Conservation (phyloP, 306 rosid species). For the Sicyos baderoa region DNA sequence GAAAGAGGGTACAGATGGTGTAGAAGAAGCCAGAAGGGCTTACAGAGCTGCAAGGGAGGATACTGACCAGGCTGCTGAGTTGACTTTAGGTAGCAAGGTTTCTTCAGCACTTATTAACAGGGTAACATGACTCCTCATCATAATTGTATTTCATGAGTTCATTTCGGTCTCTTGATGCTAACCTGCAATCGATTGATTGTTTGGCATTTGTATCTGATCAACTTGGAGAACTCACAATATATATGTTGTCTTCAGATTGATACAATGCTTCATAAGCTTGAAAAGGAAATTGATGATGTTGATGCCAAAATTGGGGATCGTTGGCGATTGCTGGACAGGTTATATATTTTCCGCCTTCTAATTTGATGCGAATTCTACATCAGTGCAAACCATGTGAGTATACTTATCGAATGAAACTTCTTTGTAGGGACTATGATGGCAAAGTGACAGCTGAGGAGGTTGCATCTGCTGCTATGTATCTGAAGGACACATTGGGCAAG, state of each 20-base stretch:
- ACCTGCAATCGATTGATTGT: not conserved
- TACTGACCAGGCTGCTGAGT: slow-evolving; percentile 37
- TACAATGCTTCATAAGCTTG: slow-evolving; percentile 89
- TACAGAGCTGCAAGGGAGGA: slow-evolving; percentile 86
- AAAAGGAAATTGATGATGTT: slow-evolving; percentile 92
- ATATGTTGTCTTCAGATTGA: slow-evolving; percentile 51
- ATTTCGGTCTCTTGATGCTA: not conserved
- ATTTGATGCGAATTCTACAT: not conserved
- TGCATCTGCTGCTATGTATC: slow-evolving; percentile 81
- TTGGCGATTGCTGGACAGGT: slow-evolving; percentile 91
- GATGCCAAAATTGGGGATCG: slow-evolving; percentile 90
- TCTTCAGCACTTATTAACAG: slow-evolving; percentile 81
- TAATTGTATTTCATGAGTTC: not conserved
- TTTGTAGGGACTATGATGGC: slow-evolving; percentile 77
- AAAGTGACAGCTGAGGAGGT: slow-evolving; percentile 98
- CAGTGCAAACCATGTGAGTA: not conserved
- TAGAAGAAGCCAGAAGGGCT: slow-evolving; percentile 65
- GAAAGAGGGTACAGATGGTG: slow-evolving; percentile 61
- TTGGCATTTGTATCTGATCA: not conserved
- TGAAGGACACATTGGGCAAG: slow-evolving; percentile 80
- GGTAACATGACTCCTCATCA: slow-evolving; percentile 33
- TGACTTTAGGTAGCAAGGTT: slow-evolving; percentile 45
- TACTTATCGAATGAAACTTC: not conserved
- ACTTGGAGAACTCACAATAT: slow-evolving; percentile 3
- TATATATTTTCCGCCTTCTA: not conserved